Conservation (phyloP, 768 basidiomycete species). For the Mycena rosella region DNA sequence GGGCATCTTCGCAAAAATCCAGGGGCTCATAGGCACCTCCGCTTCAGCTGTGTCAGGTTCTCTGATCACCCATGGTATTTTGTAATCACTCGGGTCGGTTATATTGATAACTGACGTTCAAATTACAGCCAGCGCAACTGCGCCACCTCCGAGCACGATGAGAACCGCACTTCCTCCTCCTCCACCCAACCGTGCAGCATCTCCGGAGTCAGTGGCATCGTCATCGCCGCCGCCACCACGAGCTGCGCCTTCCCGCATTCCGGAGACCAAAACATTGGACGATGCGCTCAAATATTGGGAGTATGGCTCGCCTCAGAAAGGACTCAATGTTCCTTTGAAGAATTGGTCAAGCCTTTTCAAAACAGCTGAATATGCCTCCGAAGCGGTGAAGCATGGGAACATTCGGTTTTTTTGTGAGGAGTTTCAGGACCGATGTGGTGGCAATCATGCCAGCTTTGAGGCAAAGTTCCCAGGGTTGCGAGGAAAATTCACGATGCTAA, state of each 20-base stretch:
- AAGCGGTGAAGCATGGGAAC: no score
- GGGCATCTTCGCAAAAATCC: slow-evolving; percentile 14
- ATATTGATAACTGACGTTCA: background rate
- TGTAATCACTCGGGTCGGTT: slow-evolving; percentile 28
- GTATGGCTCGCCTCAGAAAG: no score
- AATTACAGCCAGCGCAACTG: no score
- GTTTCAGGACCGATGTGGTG: background rate
- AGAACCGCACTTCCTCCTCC: slow-evolving; percentile 28
- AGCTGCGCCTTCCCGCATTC: no score
- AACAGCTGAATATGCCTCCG: no score
- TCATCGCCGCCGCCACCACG: slow-evolving; percentile 17
- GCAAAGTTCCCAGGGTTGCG: slow-evolving; percentile 18
- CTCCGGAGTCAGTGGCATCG: background rate
- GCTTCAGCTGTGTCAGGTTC: no score
- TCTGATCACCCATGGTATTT: background rate
- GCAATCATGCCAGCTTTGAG: slow-evolving; percentile 1
- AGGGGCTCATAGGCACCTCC: background rate
- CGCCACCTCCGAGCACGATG: no score
- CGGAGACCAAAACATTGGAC: no score
- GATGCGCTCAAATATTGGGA: no score
- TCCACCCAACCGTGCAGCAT: no score
- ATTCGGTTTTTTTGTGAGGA: slow-evolving; percentile 22
- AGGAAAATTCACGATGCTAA: slow-evolving; percentile 16
- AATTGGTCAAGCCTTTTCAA: no score
- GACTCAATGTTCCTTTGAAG: no score